These are phyloP conservation scores for Chaetomium fimeti DNA, from an alignment of 495 filamentous ascomycete genomes.

Conservation along the genomic window DNA sequence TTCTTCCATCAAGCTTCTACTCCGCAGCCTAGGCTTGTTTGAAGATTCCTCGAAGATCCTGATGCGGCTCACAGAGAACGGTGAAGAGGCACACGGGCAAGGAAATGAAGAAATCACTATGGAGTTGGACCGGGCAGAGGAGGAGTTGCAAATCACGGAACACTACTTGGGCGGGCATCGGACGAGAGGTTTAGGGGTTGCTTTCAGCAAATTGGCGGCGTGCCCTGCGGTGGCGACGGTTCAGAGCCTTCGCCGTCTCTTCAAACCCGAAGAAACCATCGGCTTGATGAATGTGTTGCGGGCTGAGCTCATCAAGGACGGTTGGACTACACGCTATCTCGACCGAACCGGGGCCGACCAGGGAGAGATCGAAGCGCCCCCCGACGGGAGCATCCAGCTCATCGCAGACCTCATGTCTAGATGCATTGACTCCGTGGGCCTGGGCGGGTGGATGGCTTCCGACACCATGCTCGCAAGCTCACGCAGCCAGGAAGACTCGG, in stretches of 20 bases:
- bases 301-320: constrained; percentile 60
- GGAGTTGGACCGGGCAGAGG: constrained; percentile 50
- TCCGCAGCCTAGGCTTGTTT: constrained; percentile 52
- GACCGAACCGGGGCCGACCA: constrained; percentile 43
- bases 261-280: constrained; percentile 66
- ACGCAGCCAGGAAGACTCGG: constrained; percentile 45
- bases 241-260: constrained; percentile 60
- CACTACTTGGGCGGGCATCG: constrained; percentile 48
- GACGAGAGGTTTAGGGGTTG: constrained; percentile 47
- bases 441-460: constrained; percentile 74
- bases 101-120: constrained; percentile 44
- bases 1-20: constrained; percentile 47
- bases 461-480: constrained; percentile 49
- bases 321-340: constrained; percentile 69
- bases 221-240: constrained; percentile 59
- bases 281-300: constrained; percentile 72
- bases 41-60: constrained; percentile 39
- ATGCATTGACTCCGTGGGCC: constrained; percentile 79
- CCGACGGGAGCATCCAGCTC: constrained; percentile 54
- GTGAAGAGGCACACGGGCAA: constrained; percentile 29
- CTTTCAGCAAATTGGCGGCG: constrained; percentile 63
- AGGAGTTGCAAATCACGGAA: constrained; percentile 51
- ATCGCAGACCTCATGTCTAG: constrained; percentile 69
- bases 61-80: constrained; percentile 24
- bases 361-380: constrained; percentile 55